phyloP scores from a whole-genome alignment of 176 grass and related monocot genomes.

The Rhynchospora tenuis region DNA sequence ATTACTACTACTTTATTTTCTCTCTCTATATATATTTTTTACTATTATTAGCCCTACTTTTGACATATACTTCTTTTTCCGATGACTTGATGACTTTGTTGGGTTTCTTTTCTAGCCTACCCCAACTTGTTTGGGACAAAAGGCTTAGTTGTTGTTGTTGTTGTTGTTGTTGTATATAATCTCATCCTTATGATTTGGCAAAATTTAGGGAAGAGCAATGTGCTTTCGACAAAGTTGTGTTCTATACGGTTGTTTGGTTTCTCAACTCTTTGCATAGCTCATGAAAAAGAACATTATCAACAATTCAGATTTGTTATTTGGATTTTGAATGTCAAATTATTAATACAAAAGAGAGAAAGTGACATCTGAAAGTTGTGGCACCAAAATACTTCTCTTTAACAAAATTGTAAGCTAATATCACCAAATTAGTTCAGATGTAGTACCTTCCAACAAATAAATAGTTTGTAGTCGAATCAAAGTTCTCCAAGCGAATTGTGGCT shows the following conservation, averaged over 20 bases:
- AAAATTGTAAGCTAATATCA: not conserved
- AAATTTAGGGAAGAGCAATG: not conserved
- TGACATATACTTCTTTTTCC: too few species aligned
- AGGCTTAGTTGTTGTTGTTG: too few species aligned
- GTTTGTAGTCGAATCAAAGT: conserved; percentile 49
- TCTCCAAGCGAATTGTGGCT: conserved; percentile 59
- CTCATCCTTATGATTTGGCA: not conserved
- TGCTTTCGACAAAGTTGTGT: not conserved
- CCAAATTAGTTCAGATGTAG: not conserved
- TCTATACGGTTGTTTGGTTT: not conserved
- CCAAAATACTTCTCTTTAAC: not conserved
- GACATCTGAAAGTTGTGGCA: not conserved
- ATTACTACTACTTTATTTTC: too few species aligned
- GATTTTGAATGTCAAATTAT: not conserved
- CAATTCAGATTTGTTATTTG: not conserved
- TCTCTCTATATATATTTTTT: too few species aligned
- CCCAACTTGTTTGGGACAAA: too few species aligned
- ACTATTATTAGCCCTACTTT: too few species aligned
- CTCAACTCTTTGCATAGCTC: not conserved
- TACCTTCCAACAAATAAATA: conserved; percentile 66
- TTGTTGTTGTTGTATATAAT: too few species aligned
- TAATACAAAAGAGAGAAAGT: not conserved
- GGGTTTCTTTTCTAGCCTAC: too few species aligned
- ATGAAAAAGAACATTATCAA: not conserved
- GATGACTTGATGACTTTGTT: too few species aligned